phyloP scores from a whole-genome alignment of 176 grass and related monocot species.

The Zizania latifolia region DNA sequence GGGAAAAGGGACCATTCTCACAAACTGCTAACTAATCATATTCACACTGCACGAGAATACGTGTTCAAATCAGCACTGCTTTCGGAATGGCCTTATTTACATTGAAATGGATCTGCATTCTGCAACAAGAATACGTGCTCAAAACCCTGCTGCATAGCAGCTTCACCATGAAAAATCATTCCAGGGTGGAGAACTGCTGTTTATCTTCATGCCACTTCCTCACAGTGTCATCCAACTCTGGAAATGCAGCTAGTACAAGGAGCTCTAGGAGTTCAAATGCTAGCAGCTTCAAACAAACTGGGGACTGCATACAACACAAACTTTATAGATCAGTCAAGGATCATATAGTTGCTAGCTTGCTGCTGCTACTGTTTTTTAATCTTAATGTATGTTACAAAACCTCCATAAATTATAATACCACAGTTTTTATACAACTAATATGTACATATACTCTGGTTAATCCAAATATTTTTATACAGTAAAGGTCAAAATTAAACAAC shows the following conservation, averaged over 20 bases:
- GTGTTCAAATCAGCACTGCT: neutral
- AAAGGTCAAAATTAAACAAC: neutral
- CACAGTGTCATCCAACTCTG: constrained; percentile 70
- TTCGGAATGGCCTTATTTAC: constrained; percentile 35
- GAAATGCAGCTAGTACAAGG: constrained; percentile 62
- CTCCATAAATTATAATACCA: neutral
- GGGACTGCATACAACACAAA: constrained; percentile 55
- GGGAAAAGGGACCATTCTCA: constrained; percentile 7
- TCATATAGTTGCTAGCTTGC: neutral
- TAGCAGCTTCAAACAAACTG: constrained; percentile 88
- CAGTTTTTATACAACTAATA: neutral
- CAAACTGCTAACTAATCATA: constrained; percentile 31
- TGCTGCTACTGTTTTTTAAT: neutral
- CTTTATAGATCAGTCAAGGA: constrained; percentile 7
- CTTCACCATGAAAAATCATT: neutral
- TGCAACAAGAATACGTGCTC: neutral
- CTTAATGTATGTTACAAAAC: neutral
- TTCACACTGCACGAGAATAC: constrained; percentile 45
- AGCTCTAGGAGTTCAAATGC: constrained; percentile 85
- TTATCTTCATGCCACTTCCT: constrained; percentile 69
- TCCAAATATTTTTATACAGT: neutral
- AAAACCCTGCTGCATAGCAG: neutral
- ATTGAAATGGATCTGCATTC: neutral
- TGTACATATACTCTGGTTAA: neutral
- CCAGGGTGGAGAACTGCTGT: constrained; percentile 13